phyloP scores from a whole-genome alignment of 2,329 filamentous ascomycete species.

The Colletotrichum melonis region DNA sequence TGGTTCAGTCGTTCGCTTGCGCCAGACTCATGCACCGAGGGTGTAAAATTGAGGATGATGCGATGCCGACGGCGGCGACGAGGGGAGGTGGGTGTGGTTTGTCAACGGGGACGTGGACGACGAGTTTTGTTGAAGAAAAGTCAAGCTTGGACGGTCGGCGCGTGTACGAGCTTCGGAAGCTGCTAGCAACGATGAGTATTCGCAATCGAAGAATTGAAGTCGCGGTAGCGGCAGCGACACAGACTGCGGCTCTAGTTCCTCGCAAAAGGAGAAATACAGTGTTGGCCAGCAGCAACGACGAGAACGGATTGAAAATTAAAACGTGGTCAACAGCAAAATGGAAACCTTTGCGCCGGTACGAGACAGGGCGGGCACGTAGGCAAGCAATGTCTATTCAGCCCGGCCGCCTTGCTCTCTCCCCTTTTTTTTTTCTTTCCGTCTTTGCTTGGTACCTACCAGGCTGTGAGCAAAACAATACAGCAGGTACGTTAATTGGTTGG shows the following conservation, averaged over 20 bases:
- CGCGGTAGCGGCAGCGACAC: neutral
- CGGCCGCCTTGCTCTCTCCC: neutral
- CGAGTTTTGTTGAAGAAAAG: conserved; percentile 22
- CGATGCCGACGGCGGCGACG: neutral
- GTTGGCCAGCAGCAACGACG: neutral
- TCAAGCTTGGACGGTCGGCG: conserved; percentile 19
- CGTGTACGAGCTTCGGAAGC: neutral
- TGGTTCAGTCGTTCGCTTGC: neutral
- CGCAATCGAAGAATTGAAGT: neutral
- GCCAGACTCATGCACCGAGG: neutral
- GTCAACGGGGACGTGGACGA: neutral
- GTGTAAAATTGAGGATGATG: neutral
- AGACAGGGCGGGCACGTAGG: neutral
- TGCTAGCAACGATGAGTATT: neutral
- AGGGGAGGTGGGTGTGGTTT: neutral
- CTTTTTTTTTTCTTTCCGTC: neutral
- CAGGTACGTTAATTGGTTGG: neutral
- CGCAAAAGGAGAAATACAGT: neutral
- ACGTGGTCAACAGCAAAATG: neutral
- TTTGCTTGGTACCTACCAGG: neutral
- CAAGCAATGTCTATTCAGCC: neutral
- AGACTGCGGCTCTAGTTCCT: neutral
- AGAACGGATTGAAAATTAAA: neutral
- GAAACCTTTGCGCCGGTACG: neutral
- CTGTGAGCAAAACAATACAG: neutral